phyloP scores from a whole-genome alignment of 2,329 filamentous ascomycete genomes.

The Elsinoe ampelina region DNA sequence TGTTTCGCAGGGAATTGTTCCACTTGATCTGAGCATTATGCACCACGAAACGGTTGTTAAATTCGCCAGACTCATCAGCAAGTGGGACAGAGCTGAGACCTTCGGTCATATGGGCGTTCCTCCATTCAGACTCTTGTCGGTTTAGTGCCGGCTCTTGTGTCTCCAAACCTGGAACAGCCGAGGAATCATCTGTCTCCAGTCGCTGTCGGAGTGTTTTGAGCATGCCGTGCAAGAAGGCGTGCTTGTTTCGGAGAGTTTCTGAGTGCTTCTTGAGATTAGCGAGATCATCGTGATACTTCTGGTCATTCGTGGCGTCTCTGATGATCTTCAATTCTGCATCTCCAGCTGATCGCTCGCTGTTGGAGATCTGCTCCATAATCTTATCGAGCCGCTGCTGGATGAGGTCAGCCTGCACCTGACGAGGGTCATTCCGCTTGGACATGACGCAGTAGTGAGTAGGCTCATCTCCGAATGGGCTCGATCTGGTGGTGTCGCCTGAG shows the following conservation, averaged over 20 bases:
- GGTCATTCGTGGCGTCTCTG: slow-evolving; percentile 30
- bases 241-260: slow-evolving; percentile 48
- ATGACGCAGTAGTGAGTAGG: slow-evolving; percentile 93
- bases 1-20: slow-evolving; percentile 94
- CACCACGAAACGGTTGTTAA: slow-evolving; percentile 96
- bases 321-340: slow-evolving; percentile 61
- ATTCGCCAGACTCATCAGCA: slow-evolving; percentile 82
- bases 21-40: slow-evolving; percentile 97
- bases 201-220: slow-evolving; percentile 49
- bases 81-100: slow-evolving; percentile 56
- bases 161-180: slow-evolving; percentile 34
- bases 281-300: slow-evolving; percentile 47
- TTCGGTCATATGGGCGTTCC: slow-evolving; percentile 30
- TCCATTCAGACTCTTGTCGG: slow-evolving; percentile 27
- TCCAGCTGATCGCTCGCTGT: slow-evolving; percentile 62
- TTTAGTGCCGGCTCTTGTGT: slow-evolving; percentile 29
- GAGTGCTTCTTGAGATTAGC: slow-evolving; percentile 47
- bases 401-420: slow-evolving; percentile 76
- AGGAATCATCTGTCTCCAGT: slow-evolving; percentile 48
- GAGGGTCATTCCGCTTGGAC: slow-evolving; percentile 64
- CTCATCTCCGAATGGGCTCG: slow-evolving; percentile 86
- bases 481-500: slow-evolving; percentile 68
- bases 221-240: slow-evolving; percentile 50
- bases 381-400: slow-evolving; percentile 72
- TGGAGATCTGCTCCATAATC: slow-evolving; percentile 66